A percentile compares a stretch with the other conserved stretches of the same genome.
Evolutionary conservation across 2,329 filamentous ascomycete species (phyloP).

Genomic region (Byssothecium circinans): DNA sequence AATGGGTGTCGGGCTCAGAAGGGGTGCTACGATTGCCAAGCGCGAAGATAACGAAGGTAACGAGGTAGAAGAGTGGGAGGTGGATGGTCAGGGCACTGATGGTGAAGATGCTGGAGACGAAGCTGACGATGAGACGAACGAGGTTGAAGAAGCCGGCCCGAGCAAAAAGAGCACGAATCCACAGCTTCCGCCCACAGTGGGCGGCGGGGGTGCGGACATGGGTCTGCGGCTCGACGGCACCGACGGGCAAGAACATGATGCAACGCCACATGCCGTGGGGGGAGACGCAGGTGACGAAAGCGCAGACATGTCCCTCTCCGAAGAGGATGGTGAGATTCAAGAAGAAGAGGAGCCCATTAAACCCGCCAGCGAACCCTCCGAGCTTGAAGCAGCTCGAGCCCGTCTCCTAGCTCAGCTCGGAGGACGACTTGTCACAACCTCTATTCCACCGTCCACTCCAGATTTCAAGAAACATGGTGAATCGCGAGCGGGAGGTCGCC

Average conservation of each 20-base stretch:
- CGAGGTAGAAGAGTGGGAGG: constrained; percentile 2
- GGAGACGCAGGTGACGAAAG: constrained; percentile 12
- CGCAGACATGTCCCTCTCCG: constrained; percentile 25
- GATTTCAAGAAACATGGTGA: not conserved
- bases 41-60: constrained; percentile 2
- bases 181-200: not conserved
- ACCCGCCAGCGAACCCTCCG: constrained; percentile 24
- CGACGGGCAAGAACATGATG: not conserved
- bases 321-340: constrained; percentile 16
- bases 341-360: constrained; percentile 9
- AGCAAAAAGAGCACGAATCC: not conserved
- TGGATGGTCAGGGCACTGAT: constrained; percentile 4
- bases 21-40: constrained; percentile 1
- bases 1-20: constrained; percentile 49
- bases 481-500: not conserved
- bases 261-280: not conserved
- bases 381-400: constrained; percentile 55
- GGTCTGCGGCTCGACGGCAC: not conserved
- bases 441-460: constrained; percentile 8
- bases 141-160: not conserved
- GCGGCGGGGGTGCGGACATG: not conserved
- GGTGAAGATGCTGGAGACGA: constrained; percentile 2
- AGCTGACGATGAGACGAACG: not conserved
- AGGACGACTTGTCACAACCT: constrained; percentile 31
- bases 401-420: constrained; percentile 49